phyloP scores from a whole-genome alignment of 148 eudicot species.

The Camellia sinensis region DNA sequence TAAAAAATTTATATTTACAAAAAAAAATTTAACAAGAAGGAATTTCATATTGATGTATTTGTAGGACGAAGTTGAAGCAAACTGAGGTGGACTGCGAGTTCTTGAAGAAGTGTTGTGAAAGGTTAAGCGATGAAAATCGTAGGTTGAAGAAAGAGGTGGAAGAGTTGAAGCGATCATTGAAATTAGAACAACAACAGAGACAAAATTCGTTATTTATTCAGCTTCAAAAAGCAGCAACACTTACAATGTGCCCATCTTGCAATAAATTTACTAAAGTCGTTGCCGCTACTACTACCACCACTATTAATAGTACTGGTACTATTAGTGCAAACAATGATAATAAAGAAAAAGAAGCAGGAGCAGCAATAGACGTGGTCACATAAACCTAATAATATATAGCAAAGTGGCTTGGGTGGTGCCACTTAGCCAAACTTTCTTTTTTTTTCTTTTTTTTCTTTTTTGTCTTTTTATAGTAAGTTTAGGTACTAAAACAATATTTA shows the following conservation, averaged over 20 bases:
- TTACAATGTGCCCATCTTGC: constrained; percentile 13
- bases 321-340: background rate
- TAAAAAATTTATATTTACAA: no score
- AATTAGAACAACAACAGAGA: background rate
- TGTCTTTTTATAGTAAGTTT: no score
- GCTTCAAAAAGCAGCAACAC: constrained; percentile 6
- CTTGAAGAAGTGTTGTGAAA: constrained; percentile 34
- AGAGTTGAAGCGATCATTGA: constrained; percentile 19
- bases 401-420: background rate
- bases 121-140: constrained; percentile 31
- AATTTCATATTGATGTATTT: background rate
- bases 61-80: constrained; percentile 46
- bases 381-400: background rate
- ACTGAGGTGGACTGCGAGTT: constrained; percentile 34
- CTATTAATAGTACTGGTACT: background rate
- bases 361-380: background rate
- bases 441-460: no score
- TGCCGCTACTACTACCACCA: background rate
- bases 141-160: constrained; percentile 37
- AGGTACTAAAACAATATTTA: no score
- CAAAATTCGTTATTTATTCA: constrained; percentile 11
- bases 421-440: background rate
- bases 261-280: constrained; percentile 5
- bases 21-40: background rate
- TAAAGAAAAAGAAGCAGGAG: background rate